Evolutionary conservation across 2,329 filamentous ascomycete genomes (phyloP), one percentile per base, ranked within the genome.

Genomic region (Colletotrichum lindemuthianum): DNA sequence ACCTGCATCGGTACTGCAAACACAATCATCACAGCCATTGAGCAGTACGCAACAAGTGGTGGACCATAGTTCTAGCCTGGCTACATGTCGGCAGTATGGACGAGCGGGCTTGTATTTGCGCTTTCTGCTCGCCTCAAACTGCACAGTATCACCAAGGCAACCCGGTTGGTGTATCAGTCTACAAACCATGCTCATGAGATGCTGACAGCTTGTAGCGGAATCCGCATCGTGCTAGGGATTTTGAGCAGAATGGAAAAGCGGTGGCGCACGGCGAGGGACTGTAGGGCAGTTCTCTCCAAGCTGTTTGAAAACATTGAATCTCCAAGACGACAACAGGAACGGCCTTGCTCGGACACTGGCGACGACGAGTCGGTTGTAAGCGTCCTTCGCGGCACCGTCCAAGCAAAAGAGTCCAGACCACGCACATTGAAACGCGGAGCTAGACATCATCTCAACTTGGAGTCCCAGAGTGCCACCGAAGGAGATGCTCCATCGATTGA

Each of bases 71-170:
- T 65, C 49, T 78, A 76, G 76, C 76, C 76, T 0, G 74, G 74
- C 0, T 73, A 72, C 10, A 67, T 78, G 33, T 75, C 76, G 1
- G 72, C 75, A 1, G 67, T 70, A 0, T 78, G 76, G 76, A 78
- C 77, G 74, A 72, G 74, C 7, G 76, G 77, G 8, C 68, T 78
- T 1, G 72, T 77, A 6, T 65, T 78, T 8, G 74, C 75, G 2
- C 77, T 77, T 60, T 73, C 75, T 36, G 37, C 45, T 16, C 57
- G 63, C 9, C 45, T 67, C 33, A 55, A 56, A 13, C 39, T 50
- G 13, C 53, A 48, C n/a, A 56, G 34, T 12, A 5, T 44, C 6
- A 2, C 16, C 7, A 61, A 52, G 11, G 57, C 58, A 2, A 52
- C 24, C 47, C 10, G 47, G 61, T 67, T 6, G 12, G 61, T 54